phyloP scores from a whole-genome alignment of 1,139 yeast genomes.

The Yamadazyma epiphylla region DNA sequence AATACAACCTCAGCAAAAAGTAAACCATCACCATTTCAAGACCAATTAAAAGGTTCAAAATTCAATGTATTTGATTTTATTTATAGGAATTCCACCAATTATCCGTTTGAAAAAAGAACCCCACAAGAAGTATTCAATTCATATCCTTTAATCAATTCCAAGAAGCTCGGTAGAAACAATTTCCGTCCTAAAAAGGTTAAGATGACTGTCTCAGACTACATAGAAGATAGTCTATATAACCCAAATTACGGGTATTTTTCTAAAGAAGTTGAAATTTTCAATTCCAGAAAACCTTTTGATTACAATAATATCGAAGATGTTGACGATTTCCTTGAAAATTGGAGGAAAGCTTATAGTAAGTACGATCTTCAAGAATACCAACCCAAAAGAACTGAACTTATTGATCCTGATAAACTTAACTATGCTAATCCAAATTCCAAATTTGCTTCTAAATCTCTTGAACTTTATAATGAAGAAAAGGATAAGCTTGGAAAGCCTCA shows the following conservation, averaged over 20 bases:
- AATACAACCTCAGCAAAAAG: constrained; percentile 11
- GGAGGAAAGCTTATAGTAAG: constrained; percentile 64
- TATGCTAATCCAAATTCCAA: constrained; percentile 17
- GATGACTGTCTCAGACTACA: constrained; percentile 74
- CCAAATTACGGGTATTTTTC: constrained; percentile 81
- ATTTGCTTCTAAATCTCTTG: constrained; percentile 32
- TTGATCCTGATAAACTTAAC: constrained; percentile 11
- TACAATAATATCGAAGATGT: constrained; percentile 57
- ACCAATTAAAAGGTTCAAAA: constrained; percentile 11
- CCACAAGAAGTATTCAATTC: constrained; percentile 41
- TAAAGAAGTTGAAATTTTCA: constrained; percentile 74
- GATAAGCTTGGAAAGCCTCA: constrained; percentile 10
- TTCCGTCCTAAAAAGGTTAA: constrained; percentile 60
- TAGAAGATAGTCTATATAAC: constrained; percentile 81
- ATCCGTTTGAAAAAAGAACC: constrained; percentile 36
- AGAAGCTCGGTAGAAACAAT: constrained; percentile 41
- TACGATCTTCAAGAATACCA: constrained; percentile 35
- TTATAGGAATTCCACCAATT: constrained; percentile 41
- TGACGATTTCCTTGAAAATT: constrained; percentile 65
- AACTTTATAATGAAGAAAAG: constrained; percentile 28
- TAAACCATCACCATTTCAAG: constrained; percentile 26
- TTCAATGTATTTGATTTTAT: constrained; percentile 35
- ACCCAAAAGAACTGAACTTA: constrained; percentile 13
- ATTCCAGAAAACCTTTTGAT: constrained; percentile 56
- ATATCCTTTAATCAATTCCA: constrained; percentile 40